A percentile compares a stretch with the other conserved stretches of the same genome.
Conservation (phyloP, 2,329 filamentous ascomycete species). For the Aspergillus quadrilineatus region DNA sequence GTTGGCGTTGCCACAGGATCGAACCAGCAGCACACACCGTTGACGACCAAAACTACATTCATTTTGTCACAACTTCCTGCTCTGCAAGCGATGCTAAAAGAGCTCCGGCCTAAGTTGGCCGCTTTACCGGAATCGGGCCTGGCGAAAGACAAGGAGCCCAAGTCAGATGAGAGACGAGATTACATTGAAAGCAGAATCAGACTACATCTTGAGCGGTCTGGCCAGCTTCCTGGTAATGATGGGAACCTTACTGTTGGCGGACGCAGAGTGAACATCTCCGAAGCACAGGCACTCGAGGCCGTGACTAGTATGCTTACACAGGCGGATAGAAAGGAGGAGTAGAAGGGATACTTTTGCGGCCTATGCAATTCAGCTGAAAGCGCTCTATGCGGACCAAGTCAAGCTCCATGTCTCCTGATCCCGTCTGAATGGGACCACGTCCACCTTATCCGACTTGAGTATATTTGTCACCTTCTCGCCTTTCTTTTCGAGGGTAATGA, state of each 20-base stretch:
- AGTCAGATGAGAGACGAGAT: conserved; percentile 68
- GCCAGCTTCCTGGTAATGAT: conserved; percentile 37
- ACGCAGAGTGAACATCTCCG: conserved; percentile 39
- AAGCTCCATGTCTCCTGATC: conserved; percentile 54
- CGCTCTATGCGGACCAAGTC: conserved; percentile 29
- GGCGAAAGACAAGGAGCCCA: conserved; percentile 49
- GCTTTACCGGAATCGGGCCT: conserved; percentile 39
- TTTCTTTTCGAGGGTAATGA: conserved; percentile 58
- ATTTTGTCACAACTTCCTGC: conserved; percentile 79
- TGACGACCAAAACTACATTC: conserved; percentile 60
- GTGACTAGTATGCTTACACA: conserved; percentile 39
- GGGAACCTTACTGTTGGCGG: conserved; percentile 37
- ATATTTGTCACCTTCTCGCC: conserved; percentile 56
- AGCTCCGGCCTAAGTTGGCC: conserved; percentile 64
- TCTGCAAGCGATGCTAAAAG: conserved; percentile 67
- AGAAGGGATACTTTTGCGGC: neutral
- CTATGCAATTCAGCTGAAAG: neutral
- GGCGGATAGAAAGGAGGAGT: conserved; percentile 21
- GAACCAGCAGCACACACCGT: conserved; percentile 36
- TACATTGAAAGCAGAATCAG: conserved; percentile 82
- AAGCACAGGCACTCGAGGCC: conserved; percentile 44
- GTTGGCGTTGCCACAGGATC: conserved; percentile 41
- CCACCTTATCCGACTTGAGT: conserved; percentile 56
- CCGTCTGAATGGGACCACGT: conserved; percentile 66
- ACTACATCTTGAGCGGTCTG: conserved; percentile 67